Conservation (phyloP, 345 rosid genomes). For the Euphorbia lathyris region DNA sequence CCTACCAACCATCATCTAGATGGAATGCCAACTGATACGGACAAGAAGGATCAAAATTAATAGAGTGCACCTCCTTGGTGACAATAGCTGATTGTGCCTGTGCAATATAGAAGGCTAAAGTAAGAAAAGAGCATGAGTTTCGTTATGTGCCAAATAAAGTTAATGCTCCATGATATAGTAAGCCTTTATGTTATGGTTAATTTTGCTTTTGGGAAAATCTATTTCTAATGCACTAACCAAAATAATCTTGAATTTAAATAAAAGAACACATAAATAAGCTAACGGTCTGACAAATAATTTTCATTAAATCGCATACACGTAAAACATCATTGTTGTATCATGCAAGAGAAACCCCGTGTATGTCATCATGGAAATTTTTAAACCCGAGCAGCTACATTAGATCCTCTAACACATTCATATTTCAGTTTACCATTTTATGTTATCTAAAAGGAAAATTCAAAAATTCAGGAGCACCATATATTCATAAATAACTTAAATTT, state of each 20-base stretch:
- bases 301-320: background rate
- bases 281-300: background rate
- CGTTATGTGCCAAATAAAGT: background rate
- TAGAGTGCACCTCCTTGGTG: slow-evolving; percentile 75
- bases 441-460: background rate
- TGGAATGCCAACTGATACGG: slow-evolving; percentile 88
- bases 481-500: background rate
- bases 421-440: background rate
- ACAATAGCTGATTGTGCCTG: slow-evolving; percentile 89
- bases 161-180: background rate
- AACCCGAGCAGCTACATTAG: too few relatives aligned
- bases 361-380: background rate
- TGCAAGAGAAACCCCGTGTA: background rate
- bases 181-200: background rate
- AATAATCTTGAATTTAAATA: background rate
- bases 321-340: background rate
- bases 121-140: background rate
- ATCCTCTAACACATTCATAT: background rate
- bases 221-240: background rate
- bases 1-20: slow-evolving; percentile 94
- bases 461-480: background rate
- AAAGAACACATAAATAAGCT: background rate
- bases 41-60: slow-evolving; percentile 73
- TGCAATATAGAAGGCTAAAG: slow-evolving; percentile 7
- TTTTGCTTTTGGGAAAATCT: background rate